Evolutionary conservation across 176 grass and related monocot genomes (phyloP), one percentile per base, ranked within the genome.

Genomic region (Olyra latifolia): DNA sequence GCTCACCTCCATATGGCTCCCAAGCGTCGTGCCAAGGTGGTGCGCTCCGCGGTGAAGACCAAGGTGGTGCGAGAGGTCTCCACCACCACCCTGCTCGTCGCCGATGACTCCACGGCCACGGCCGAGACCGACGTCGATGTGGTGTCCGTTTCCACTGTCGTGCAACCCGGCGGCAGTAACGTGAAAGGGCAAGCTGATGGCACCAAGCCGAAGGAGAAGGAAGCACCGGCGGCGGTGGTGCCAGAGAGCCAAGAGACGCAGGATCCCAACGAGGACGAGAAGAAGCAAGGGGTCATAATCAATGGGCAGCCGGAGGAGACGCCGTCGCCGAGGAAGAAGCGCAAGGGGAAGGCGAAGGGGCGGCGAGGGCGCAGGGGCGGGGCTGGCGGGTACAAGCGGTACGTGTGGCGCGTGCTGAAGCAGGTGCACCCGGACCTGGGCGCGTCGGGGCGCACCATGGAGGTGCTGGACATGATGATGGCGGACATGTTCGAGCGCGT

Each of bases 331-430:
- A 66, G 80, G 67, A 63, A 50, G 55, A 80, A 32, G 30, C 8
- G 17, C 24, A 42, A 80, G 69, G 4, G 12, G 12, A 13, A 45
- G 39, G 5, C 5, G 4, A 11, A 8, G 59, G 27, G 41, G 80
- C 20, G 5, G n/a, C 49, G 16, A 24, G 41, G 16, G 12, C 76
- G 62, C 0, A 62, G 66, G 10, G 43, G 85, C 19, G 84, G 89
- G 3, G 6, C 81, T 2, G 84, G 89, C 8, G 90, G 92, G 49
- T 94, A 90, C 91, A 97, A 89, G 91, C 74, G 72, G 43, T 97
- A 92, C 69, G 85, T 98, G 85, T 98, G 87, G 83, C 79, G 83
- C 6, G 92, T 98, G 85, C 76, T 98, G 83, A 98, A 92, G 89
- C 95, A 98, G 83, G 92, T 98, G 80, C 95, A 92, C 80, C 92